Evolutionary conservation across 2,329 filamentous ascomycete genomes (phyloP).

Genomic region (Trichoderma harzianum): DNA sequence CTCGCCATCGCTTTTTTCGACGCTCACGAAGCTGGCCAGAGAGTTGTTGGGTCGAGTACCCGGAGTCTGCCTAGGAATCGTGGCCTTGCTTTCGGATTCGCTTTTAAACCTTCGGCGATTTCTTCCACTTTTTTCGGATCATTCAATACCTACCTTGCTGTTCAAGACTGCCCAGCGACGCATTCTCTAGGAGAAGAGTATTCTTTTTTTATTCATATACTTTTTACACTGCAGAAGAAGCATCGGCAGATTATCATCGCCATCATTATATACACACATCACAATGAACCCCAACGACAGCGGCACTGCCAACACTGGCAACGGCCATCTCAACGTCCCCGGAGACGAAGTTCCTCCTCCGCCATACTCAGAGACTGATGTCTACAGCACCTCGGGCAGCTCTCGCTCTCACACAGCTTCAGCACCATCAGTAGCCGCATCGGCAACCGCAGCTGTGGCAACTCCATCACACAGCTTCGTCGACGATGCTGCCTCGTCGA

Average conservation of each 20-base stretch:
- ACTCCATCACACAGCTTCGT: constrained; percentile 28
- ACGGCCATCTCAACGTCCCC: constrained; percentile 20
- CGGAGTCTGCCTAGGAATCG: not conserved
- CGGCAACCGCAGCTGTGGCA: constrained; percentile 19
- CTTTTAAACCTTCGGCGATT: not conserved
- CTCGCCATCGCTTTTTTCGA: not conserved
- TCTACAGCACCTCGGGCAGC: constrained; percentile 44
- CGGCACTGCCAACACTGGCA: not conserved
- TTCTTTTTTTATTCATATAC: not conserved
- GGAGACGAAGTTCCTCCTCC: constrained; percentile 47
- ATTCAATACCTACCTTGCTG: not conserved
- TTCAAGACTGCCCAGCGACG: not conserved
- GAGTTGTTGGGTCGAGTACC: not conserved
- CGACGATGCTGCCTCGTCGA: constrained; percentile 41
- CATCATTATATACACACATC: not conserved
- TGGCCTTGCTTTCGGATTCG: not conserved
- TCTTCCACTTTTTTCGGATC: not conserved
- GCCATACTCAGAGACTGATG: constrained; percentile 57
- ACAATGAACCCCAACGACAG: constrained; percentile 18
- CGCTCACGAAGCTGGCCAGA: not conserved
- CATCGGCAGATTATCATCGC: not conserved
- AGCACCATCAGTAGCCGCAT: constrained; percentile 16
- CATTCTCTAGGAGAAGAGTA: not conserved
- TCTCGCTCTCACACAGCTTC: constrained; percentile 24
- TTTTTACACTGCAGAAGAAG: not conserved